Base-by-base conservation (phyloP, 1,284 basidiomycete species). In the Ceratobasidium sp. region DNA sequence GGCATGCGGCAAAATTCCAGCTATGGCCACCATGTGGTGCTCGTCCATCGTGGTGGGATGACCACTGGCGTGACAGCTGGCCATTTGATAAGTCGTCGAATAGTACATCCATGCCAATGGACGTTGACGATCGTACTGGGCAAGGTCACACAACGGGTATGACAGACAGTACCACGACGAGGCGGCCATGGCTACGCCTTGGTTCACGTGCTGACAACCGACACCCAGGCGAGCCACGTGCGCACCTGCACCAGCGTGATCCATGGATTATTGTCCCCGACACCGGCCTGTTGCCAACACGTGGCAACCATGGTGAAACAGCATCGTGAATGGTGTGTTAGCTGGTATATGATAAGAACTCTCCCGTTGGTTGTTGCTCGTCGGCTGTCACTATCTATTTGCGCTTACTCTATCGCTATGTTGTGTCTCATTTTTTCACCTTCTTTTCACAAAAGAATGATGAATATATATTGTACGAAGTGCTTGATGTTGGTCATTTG, bases 31-130 rank as follows among this genome's bases (percentile, higher is more conserved):
- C 35, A n/a, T 13, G 40, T 20, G 54, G 34, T 40, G 7, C 34
- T 38, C 54, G 54, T 34, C 54, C 54, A n/a, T 13, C 13, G 15
- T 56, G 54, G 54, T 56, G 54, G 54, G 32, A 38, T 20, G 54
- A 35, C 10, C 54, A 38, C 8, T 56, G 54, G 54, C 31, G 35
- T 17, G 52, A 45, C 22, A n/a, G 17, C 42, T 45, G 42, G 42
- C 42, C 42, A 45, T 45, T 15, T 15, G 42, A 45, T 20, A n/a
- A 45, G 17, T 15, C 17, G 7, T 17, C 38, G 38, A 40, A 40
- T 7, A 17, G 38, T 17, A 40, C 38, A 40, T 7, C 38, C 17
- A 7, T 40, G 7, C 7, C 5, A 20, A 20, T n/a, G 5, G 42
- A 6, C 7, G 22, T 45, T 15, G 42, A 45, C 5, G 42, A n/a